phyloP scores from a whole-genome alignment of 305 asterid genomes.

The Fraxinus sp. region DNA sequence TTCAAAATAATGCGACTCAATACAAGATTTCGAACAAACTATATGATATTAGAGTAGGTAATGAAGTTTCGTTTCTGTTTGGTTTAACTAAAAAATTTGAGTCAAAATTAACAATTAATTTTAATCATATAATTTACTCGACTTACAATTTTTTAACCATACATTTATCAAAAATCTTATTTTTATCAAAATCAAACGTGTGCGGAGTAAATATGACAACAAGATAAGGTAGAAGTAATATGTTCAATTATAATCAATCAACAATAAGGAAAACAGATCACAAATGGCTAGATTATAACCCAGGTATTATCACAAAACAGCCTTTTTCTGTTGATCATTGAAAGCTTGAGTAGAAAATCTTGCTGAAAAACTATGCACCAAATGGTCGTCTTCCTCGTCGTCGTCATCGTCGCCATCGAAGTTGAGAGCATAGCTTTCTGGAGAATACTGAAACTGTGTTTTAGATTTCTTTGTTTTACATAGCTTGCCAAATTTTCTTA shows the following conservation, averaged over 20 bases:
- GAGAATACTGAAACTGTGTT: constrained; percentile 46
- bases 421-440: constrained; percentile 67
- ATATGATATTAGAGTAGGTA: too few species aligned
- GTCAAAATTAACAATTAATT: too few species aligned
- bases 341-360: constrained; percentile 45
- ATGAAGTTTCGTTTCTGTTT: too few species aligned
- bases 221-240: neutral
- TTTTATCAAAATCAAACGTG: too few species aligned
- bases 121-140: too few species aligned
- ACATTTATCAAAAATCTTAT: too few species aligned
- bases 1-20: neutral
- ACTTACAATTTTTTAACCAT: too few species aligned
- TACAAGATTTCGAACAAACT: too few species aligned
- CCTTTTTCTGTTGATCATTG: constrained; percentile 36
- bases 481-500: constrained; percentile 48
- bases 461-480: constrained; percentile 23
- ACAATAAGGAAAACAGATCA: neutral
- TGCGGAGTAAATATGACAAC: neutral
- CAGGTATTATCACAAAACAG: constrained; percentile 18
- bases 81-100: too few species aligned
- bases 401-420: constrained; percentile 38
- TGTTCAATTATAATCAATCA: neutral
- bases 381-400: constrained; percentile 28
- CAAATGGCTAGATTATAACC: neutral
- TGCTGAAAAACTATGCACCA: constrained; percentile 46